Base-by-base conservation (phyloP, 75 land plant genomes). In the Cunninghamia lanceolata region DNA sequence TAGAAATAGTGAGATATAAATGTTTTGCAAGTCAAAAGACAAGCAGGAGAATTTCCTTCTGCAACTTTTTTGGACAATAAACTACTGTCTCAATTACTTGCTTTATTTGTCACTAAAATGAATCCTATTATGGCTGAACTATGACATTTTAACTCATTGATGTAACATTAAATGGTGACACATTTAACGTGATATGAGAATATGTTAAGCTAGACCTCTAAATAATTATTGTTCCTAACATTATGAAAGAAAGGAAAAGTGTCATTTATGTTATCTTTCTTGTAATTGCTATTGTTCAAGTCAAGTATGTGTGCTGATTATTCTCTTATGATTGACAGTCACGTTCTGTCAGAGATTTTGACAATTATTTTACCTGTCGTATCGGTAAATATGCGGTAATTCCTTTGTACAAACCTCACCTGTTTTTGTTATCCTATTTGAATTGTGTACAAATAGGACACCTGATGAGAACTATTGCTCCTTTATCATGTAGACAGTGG, bases 341-440 rank as follows among this genome's bases (percentile, higher is more conserved):
- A 88, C 94, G 93, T 77, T 89, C 95, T 2, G 84, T 96, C 59
- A 93, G 99, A 66, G 99, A 96, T 85, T 98, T 98, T 88, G 99
- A 98, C 88, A 84, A 88, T 83, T 82, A 92, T 91, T 96, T 92
- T 47, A 98, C 99, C 38, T 85, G 95, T 80, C 89, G 87, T 86
- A 87, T 94, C 83, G 95, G 91, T 45, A 93, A 96, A 77, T 98
- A 85, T 92, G 99, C 97, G 99, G 99, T 98, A 90, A 35, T 11
- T 53, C 70, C 39, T 53, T 45, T 50, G 21, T 83, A 52, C 38
- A 36, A 34, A 7, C 3, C 21, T 36, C 3, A 1, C 28, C 13
- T 83, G 53, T 25, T 43, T 70, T 85, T 83, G 50, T 59, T 28
- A 40, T 63, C 30, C 39, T 54, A 15, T n/a, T 42, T 59, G 85